phyloP scores from a whole-genome alignment of 2,329 filamentous ascomycete species.

The Penicillium sp. region DNA sequence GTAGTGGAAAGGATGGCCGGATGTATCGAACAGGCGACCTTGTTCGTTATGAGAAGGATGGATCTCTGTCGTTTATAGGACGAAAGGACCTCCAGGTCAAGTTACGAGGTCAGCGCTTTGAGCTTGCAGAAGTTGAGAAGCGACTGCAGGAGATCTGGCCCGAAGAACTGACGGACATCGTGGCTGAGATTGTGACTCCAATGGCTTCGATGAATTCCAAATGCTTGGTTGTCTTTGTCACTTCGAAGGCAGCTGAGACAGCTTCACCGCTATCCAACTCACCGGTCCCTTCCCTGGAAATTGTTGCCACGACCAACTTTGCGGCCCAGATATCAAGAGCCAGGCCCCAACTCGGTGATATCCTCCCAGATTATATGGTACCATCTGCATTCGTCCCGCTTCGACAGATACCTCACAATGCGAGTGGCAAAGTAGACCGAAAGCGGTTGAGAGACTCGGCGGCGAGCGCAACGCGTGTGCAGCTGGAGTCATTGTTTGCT shows the following conservation, averaged over 20 bases:
- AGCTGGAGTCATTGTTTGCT: constrained; percentile 5
- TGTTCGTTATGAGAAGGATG: constrained; percentile 27
- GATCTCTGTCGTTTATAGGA: constrained; percentile 14
- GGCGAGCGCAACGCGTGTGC: not conserved
- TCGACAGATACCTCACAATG: not conserved
- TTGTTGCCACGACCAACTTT: not conserved
- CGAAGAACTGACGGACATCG: not conserved
- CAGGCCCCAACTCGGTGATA: not conserved
- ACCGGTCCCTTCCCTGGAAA: not conserved
- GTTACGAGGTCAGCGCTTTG: constrained; percentile 21
- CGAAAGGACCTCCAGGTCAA: constrained; percentile 24
- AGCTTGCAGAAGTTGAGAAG: constrained; percentile 16
- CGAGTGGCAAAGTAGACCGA: constrained; percentile 14
- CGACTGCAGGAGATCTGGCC: constrained; percentile 4
- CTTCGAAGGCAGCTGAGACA: not conserved
- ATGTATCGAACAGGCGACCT: constrained; percentile 39
- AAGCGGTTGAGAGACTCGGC: constrained; percentile 2
- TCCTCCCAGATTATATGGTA: constrained; percentile 16
- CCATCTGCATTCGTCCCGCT: constrained; percentile 8
- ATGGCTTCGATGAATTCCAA: not conserved
- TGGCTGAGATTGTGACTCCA: not conserved
- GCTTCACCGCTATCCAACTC: not conserved
- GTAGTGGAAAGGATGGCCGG: constrained; percentile 5
- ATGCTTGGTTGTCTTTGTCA: constrained; percentile 9
- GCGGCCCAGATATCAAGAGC: not conserved